Conservation (phyloP, 345 rosid species). For the Eucalyptus melliodora region DNA sequence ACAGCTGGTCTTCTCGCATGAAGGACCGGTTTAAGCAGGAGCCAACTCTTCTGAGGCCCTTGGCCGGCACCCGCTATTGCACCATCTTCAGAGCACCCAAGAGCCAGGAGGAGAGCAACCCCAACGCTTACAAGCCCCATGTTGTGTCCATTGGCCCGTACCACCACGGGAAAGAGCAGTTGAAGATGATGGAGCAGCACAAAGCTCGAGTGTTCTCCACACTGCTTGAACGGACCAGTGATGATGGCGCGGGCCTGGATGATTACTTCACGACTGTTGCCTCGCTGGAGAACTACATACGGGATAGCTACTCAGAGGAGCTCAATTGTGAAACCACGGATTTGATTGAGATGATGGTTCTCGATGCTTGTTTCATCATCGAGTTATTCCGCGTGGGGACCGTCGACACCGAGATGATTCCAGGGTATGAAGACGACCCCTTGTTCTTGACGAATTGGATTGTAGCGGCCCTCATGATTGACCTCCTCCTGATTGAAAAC, state of each 20-base stretch:
- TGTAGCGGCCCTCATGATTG: no score
- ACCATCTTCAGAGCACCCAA: neutral
- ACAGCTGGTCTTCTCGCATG: no score
- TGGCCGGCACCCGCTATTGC: fast-evolving
- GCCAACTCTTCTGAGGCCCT: no score
- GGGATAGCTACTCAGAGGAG: neutral
- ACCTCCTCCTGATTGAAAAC: no score
- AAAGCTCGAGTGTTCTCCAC: neutral
- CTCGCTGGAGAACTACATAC: neutral
- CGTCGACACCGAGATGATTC: fast-evolving
- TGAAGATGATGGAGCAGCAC: neutral
- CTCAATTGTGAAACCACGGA: neutral
- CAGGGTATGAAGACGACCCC: no score
- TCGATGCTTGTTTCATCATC: neutral
- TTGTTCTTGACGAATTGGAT: no score
- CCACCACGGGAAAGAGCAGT: neutral
- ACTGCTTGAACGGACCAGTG: neutral
- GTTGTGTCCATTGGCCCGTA: neutral
- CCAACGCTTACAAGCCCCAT: neutral
- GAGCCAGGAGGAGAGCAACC: neutral
- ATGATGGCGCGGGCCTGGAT: neutral
- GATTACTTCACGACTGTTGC: neutral
- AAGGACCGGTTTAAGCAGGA: fast-evolving
- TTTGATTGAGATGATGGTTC: neutral
- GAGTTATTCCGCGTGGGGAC: no score